Evolutionary conservation across 2,329 filamentous ascomycete species (phyloP).

Genomic region (Aspergillus novoparasiticus): DNA sequence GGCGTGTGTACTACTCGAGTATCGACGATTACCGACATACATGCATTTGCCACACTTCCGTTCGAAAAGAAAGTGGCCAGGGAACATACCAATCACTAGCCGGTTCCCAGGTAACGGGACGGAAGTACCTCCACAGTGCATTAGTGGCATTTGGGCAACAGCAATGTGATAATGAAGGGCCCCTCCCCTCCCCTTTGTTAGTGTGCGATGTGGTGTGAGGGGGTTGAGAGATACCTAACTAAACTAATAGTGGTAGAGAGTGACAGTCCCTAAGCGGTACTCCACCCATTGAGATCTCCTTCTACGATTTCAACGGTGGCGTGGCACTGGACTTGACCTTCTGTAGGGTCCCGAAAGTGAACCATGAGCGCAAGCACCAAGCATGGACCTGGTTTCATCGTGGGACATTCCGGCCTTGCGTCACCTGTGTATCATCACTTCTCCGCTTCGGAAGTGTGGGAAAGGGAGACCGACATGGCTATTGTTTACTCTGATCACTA

Average conservation of each 20-base stretch:
- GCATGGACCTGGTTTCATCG: neutral
- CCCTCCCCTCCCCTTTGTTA: neutral
- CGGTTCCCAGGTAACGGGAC: neutral
- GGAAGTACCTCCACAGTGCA: neutral
- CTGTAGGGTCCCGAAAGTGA: neutral
- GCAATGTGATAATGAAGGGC: neutral
- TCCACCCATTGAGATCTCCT: neutral
- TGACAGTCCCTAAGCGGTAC: neutral
- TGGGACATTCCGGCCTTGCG: constrained; percentile 1
- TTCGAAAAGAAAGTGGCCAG: neutral
- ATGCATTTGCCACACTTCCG: neutral
- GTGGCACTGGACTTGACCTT: neutral
- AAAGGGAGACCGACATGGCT: neutral
- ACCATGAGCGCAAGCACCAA: neutral
- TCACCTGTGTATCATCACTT: constrained; percentile 1
- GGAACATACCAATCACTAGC: neutral
- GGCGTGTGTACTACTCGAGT: neutral
- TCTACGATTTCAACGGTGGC: neutral
- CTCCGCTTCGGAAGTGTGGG: neutral
- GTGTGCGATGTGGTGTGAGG: neutral
- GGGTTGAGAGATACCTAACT: neutral
- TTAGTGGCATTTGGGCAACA: neutral
- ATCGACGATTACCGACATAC: neutral
- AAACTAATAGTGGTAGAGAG: neutral
- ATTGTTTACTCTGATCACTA: neutral